These are phyloP conservation scores for Coemansia sp. DNA, from an alignment of 192 early-diverging fungal genomes.

Conservation along the genomic window DNA sequence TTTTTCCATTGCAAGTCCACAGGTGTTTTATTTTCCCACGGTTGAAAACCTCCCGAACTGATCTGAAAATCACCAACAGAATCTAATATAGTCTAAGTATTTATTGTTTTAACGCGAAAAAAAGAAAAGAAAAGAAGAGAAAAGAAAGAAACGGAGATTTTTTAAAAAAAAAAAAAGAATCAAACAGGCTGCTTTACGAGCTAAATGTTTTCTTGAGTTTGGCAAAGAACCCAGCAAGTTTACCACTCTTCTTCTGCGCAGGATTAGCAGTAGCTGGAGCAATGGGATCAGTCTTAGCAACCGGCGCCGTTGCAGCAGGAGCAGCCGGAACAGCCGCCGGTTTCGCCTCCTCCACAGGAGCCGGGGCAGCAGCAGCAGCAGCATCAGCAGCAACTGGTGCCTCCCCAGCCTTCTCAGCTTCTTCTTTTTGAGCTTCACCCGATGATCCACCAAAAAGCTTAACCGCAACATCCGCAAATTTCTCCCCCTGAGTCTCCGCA, in stretches of 20 bases:
- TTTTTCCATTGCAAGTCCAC: too few species aligned
- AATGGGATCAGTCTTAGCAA: background rate
- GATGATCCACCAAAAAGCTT: conserved; percentile 7
- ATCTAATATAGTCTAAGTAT: too few species aligned
- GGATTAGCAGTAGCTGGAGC: background rate
- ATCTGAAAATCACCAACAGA: too few species aligned
- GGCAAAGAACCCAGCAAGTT: background rate
- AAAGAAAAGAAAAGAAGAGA: background rate
- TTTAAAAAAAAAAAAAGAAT: background rate
- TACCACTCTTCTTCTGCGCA: background rate
- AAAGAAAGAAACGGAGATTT: background rate
- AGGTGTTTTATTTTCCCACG: too few species aligned
- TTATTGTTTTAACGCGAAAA: background rate
- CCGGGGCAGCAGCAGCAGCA: background rate
- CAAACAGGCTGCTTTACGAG: background rate
- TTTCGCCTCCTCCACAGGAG: background rate
- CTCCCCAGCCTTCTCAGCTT: background rate
- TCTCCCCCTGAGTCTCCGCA: conserved; percentile 36
- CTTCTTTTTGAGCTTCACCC: background rate
- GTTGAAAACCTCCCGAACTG: too few species aligned
- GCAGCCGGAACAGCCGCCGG: background rate
- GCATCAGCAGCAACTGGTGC: background rate
- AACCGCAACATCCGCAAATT: conserved; percentile 29
- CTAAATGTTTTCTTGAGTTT: conserved; percentile 4
- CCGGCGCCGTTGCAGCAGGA: background rate